These are phyloP conservation scores for Pascua sp. DNA, from an alignment of 1,284 basidiomycete genomes.

Conservation along the genomic window DNA sequence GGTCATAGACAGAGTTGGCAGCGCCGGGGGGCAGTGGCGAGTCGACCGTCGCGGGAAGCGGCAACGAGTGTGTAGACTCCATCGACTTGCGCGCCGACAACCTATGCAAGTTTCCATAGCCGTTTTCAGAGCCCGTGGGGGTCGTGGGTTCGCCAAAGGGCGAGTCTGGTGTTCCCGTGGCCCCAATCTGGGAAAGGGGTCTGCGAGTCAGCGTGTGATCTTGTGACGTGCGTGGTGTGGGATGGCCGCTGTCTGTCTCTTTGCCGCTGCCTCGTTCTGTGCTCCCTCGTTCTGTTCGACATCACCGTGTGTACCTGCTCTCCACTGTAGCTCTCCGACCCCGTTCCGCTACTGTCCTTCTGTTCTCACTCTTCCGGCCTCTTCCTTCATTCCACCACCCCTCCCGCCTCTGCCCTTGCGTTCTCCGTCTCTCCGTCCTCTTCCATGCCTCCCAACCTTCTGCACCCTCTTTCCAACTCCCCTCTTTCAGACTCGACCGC, in stretches of 20 bases:
- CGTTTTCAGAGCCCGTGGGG: constrained; percentile 40
- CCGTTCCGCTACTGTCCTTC: too few species aligned
- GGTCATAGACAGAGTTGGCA: constrained; percentile 27
- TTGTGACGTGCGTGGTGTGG: background rate
- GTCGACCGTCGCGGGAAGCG: constrained; percentile 21
- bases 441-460: too few species aligned
- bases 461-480: too few species aligned
- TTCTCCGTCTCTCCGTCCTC: too few species aligned
- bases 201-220: constrained; percentile 15
- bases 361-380: too few species aligned
- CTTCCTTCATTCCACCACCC: too few species aligned
- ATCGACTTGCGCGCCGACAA: constrained; percentile 39
- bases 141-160: constrained; percentile 33
- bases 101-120: constrained; percentile 23
- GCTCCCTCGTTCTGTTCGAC: too few species aligned
- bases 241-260: background rate
- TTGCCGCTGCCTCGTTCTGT: too few species aligned
- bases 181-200: constrained; percentile 39
- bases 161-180: constrained; percentile 18
- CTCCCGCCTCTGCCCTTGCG: too few species aligned
- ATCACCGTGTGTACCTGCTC: too few species aligned
- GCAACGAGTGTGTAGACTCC: constrained; percentile 43
- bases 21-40: constrained; percentile 33
- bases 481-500: too few species aligned
- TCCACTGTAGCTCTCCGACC: too few species aligned